These are phyloP conservation scores for Ambrosia hybrid DNA, from an alignment of 140 eudicot species.

Conservation along the genomic window DNA sequence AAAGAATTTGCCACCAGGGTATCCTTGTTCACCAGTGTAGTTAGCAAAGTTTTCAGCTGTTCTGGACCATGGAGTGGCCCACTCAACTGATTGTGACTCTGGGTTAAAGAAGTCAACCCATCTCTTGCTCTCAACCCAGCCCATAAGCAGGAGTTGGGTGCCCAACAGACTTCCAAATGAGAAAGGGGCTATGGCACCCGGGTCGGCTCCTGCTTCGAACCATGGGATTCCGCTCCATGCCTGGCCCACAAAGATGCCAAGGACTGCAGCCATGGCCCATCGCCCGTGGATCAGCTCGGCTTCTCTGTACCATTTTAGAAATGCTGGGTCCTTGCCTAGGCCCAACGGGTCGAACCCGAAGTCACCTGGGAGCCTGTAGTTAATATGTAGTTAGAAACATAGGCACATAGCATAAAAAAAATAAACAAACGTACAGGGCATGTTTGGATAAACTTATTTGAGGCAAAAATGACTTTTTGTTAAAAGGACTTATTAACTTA, in stretches of 20 bases:
- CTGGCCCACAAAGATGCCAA: constrained; percentile 91
- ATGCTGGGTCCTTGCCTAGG: constrained; percentile 93
- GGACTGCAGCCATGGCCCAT: constrained; percentile 95
- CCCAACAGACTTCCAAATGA: constrained; percentile 76
- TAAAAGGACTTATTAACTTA: too few relatives aligned
- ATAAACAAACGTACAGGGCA: too few relatives aligned
- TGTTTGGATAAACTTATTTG: too few relatives aligned
- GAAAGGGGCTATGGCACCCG: constrained; percentile 80
- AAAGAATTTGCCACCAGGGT: constrained; percentile 96
- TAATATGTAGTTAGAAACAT: constrained; percentile 14
- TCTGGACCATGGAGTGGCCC: constrained; percentile 98
- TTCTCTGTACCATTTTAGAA: constrained; percentile 96
- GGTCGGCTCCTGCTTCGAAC: constrained; percentile 86
- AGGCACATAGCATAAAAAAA: constrained; percentile 6
- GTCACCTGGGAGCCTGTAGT: constrained; percentile 88
- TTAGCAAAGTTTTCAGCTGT: constrained; percentile 82
- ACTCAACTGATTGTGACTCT: constrained; percentile 84
- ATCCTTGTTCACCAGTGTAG: constrained; percentile 89
- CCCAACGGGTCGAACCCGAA: constrained; percentile 95
- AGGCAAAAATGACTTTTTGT: too few relatives aligned
- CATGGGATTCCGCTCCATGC: constrained; percentile 89
- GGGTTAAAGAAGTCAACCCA: constrained; percentile 98
- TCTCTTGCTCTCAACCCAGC: constrained; percentile 98
- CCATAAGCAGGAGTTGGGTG: constrained; percentile 94
- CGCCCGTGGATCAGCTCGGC: constrained; percentile 95